Evolutionary conservation across 352 stramenopile species (phyloP).

Genomic region (Globisporangium irregulare): DNA sequence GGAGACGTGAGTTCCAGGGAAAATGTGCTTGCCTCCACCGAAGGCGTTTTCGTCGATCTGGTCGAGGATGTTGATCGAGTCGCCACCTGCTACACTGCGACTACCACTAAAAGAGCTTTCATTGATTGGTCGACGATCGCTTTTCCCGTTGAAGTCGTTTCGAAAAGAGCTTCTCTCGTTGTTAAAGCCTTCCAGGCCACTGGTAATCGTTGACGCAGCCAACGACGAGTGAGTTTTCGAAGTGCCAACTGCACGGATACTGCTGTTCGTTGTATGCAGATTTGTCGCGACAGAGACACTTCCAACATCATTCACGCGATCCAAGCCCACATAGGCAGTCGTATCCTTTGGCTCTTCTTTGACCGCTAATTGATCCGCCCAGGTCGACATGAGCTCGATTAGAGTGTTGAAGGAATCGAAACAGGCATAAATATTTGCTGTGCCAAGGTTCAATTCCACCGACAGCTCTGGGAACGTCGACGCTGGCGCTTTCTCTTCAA

Average conservation of each 20-base stretch:
- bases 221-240: constrained; percentile 12
- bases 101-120: constrained; percentile 16
- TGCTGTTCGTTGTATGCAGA: constrained; percentile 32
- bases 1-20: constrained; percentile 50
- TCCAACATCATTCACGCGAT: constrained; percentile 50
- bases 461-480: constrained; percentile 69
- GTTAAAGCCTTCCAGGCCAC: neutral
- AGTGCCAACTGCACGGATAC: constrained; percentile 23
- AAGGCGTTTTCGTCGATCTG: constrained; percentile 85
- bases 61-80: constrained; percentile 52
- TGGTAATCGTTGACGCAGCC: neutral
- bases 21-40: constrained; percentile 59
- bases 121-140: constrained; percentile 21
- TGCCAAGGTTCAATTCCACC: constrained; percentile 79
- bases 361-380: constrained; percentile 66
- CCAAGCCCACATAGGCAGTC: constrained; percentile 75
- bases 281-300: constrained; percentile 80
- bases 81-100: constrained; percentile 1
- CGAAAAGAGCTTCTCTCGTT: constrained; percentile 1
- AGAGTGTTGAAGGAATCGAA: constrained; percentile 90
- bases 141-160: constrained; percentile 13
- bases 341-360: constrained; percentile 65
- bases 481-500: constrained; percentile 34
- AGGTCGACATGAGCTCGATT: constrained; percentile 65
- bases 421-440: constrained; percentile 85